A percentile compares a stretch with the other conserved stretches of the same genome.
phyloP scores from a whole-genome alignment of 176 grass and related monocot genomes.

The barley (Hordeum vulgare) region MorexV3_pseudomolecules_assembly NC_058522.1:536164965-536165464 shows the following conservation, averaged over 20 bases:
- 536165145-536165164: not conserved
- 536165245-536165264: not conserved
- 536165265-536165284: not conserved
- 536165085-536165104: not conserved
- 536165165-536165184: no score
- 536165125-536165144: not conserved
- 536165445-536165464: conserved; percentile 74
- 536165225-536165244: not conserved
- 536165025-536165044: not conserved
- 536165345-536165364: conserved; percentile 73
- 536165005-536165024: not conserved
- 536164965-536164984: not conserved
- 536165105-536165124: not conserved
- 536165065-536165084: not conserved
- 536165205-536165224: not conserved
- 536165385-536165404: conserved; percentile 55
- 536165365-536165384: conserved; percentile 70
- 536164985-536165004: not conserved
- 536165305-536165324: conserved; percentile 63
- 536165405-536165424: conserved; percentile 58
- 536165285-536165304: not conserved
- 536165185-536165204: not conserved
- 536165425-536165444: conserved; percentile 71
- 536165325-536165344: conserved; percentile 65
- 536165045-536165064: not conserved